Conservation (phyloP, 1,284 basidiomycete species). For the Trichosporon inkin region DNA sequence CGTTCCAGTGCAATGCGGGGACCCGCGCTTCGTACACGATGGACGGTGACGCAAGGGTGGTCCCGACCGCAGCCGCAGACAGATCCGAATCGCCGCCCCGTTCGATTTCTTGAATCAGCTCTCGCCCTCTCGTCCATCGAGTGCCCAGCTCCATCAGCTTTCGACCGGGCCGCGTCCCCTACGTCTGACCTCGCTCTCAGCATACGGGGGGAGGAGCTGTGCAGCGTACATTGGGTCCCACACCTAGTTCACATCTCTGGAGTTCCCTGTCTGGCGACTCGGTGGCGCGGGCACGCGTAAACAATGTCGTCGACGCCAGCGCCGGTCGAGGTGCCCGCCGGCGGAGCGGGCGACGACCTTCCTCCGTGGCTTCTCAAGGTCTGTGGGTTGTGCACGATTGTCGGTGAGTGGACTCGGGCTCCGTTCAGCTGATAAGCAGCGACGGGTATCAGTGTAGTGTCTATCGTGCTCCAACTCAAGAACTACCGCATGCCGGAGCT, state of each 20-base stretch:
- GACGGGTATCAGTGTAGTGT: conserved; percentile 72
- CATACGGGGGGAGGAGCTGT: not conserved
- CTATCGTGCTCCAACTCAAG: conserved; percentile 83
- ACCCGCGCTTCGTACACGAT: not conserved
- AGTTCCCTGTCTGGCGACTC: not conserved
- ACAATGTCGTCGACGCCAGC: conserved; percentile 3
- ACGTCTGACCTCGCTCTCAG: not conserved
- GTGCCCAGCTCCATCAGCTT: not conserved
- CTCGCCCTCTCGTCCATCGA: not conserved
- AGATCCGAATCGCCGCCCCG: not conserved
- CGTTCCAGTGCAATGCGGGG: not conserved
- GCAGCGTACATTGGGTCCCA: not conserved
- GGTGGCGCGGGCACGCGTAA: not conserved
- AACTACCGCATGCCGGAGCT: conserved; percentile 79
- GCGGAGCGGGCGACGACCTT: conserved; percentile 44
- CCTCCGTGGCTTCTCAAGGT: conserved; percentile 43
- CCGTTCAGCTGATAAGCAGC: conserved; percentile 50
- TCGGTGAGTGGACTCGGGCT: conserved; percentile 35
- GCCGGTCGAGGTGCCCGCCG: conserved; percentile 9
- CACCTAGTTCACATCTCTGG: not conserved
- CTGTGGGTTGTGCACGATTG: conserved; percentile 45
- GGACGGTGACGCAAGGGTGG: conserved; percentile 3
- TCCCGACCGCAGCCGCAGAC: not conserved
- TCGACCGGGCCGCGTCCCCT: too few relatives aligned
- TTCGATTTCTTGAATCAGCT: not conserved